Base-by-base conservation (phyloP, 768 basidiomycete genomes). In the Mycena vitilis region DNA sequence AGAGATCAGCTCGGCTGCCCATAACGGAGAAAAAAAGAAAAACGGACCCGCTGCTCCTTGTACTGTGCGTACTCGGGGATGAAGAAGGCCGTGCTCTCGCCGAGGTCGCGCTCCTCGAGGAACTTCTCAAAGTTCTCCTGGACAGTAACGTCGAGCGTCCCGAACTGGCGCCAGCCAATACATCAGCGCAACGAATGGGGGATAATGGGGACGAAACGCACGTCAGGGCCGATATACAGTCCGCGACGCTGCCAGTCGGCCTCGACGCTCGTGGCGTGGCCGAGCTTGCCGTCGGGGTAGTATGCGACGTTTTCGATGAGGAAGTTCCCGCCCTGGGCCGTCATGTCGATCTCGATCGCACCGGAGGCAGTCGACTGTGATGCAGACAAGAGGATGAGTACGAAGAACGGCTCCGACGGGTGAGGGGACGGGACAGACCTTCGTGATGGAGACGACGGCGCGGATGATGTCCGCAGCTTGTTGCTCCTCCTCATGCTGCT, bases 211-310 rank as follows among this genome's bases (percentile, higher is more conserved):
- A 48, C 15, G 30, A 34, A 30, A 71, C 82, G 66, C 72, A 93
- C 90, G 83, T 92, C 90, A 59, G 96, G 97, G 1, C 97, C 97
- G 76, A 97, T 89, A 85, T 98, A 99, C 71, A 93, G 81, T 2
- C 93, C 95, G 22, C 96, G 88, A 54, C 96, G 89, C 78, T 92
- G 93, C 95, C 94, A 98, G 81, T 98, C 96, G 10, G 93, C 92
- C 71, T 99, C 95, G 9, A 94, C 91, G 15, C 89, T 94, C 73
- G 94, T 79, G 9, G 92, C 92, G 16, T 88, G 90, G 15, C 90
- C 95, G 15, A 93, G 73, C 74, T 88, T 85, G 37, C 84, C 81
- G 72, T 95, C 93, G 1, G 83, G 78, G 81, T 97, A 98, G 84
- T 85, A 95, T 2, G 96, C 89, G 69, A 96, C 88, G 79, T 95